These are phyloP conservation scores for Rhynchosporium agropyri DNA, from an alignment of 2,329 filamentous ascomycete genomes.

Conservation along the genomic window DNA sequence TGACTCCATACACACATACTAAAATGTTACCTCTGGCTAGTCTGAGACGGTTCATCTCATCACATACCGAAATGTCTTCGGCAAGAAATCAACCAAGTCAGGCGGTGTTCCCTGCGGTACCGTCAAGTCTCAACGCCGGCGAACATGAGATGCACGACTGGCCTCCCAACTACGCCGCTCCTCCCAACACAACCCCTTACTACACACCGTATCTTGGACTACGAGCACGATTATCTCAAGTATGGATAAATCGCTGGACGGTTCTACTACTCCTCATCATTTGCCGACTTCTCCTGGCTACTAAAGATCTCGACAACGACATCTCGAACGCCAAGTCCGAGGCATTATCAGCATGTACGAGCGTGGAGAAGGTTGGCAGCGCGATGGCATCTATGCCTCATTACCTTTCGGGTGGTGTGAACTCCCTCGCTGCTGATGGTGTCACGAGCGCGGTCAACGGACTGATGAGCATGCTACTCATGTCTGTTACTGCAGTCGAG, in stretches of 20 bases:
- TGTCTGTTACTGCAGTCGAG: conserved; percentile 82
- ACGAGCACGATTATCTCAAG: conserved; percentile 84
- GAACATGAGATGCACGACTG: conserved; percentile 40
- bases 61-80: conserved; percentile 42
- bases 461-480: conserved; percentile 75
- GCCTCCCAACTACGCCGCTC: conserved; percentile 23
- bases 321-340: conserved; percentile 76
- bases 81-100: conserved; percentile 36
- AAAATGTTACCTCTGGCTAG: conserved; percentile 42
- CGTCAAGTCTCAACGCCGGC: conserved; percentile 40
- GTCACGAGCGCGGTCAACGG: conserved; percentile 80
- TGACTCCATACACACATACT: conserved; percentile 31
- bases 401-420: conserved; percentile 87
- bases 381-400: conserved; percentile 98
- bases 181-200: conserved; percentile 63
- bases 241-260: conserved; percentile 98
- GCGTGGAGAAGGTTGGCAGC: conserved; percentile 90
- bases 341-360: conserved; percentile 85
- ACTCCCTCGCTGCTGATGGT: conserved; percentile 77
- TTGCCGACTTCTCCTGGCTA: conserved; percentile 75
- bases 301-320: conserved; percentile 71
- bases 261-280: conserved; percentile 85
- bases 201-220: conserved; percentile 92
- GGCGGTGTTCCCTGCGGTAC: conserved; percentile 43
- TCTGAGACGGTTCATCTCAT: conserved; percentile 38